Evolutionary conservation across 176 grass and related monocot genomes (phyloP), one percentile per base, ranked within the genome.

Genomic region (Aechmea fasciata): DNA sequence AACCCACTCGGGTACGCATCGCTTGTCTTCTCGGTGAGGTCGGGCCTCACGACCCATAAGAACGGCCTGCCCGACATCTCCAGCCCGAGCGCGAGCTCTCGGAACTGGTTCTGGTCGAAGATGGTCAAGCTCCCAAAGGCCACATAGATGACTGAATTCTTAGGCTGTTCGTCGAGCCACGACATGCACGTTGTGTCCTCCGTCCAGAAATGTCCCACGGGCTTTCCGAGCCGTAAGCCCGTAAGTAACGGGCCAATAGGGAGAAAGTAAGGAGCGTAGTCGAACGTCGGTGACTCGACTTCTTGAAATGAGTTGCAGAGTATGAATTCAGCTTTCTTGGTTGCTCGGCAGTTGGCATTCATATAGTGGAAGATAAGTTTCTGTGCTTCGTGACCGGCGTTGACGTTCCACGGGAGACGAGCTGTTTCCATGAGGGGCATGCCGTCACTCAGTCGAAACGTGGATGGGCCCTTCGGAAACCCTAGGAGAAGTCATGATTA

Each of bases 271-370:
- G 85, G 79, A 12, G 82, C 23, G 22, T 55, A 29, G 0, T 15
- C 50, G 69, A 88, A 81, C 47, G 71, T 66, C n/a, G 66, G 82
- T 12, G 54, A 69, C 14, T 88, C 82, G 50, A 92, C 70, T 0
- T 50, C 82, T 12, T 66, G 49, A 54, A 88, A 88, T 11, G 90
- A 86, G 80, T 89, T 94, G 86, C 90, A 89, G 71, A 94, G 33
- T 51, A 91, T 50, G 51, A 29, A 10, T 4, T 54, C 50, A 1
- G 82, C 73, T 1, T 28, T 63, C 8, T 20, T 12, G 3, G 73
- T 47, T 3, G 1, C 2, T 12, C n/a, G 50, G 11, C 48, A 70
- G 54, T 11, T 68, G 23, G 57, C 80, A 3, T 49, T 2, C 2
- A 73, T 6, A 49, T 20, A 67, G 41, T 74, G 25, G 23, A 91